These are phyloP conservation scores for Aspergillus tanneri DNA, from an alignment of 2,329 filamentous ascomycete species.

Conservation along the genomic window DNA sequence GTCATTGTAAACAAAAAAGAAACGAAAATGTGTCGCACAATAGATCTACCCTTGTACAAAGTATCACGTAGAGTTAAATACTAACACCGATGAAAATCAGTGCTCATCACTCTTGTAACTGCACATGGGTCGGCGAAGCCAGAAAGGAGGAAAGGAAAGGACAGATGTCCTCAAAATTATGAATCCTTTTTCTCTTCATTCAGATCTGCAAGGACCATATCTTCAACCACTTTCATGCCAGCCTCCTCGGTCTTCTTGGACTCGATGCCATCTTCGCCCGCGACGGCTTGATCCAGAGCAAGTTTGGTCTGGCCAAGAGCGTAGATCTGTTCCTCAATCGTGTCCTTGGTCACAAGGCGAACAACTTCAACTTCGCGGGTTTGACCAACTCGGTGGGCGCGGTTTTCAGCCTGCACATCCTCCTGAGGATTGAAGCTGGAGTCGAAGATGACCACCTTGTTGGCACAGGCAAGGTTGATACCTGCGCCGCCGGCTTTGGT, in stretches of 20 bases:
- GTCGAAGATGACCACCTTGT: conserved; percentile 98
- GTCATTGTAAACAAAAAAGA: not conserved
- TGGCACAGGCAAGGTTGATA: conserved; percentile 91
- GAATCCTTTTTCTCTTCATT: conserved; percentile 20
- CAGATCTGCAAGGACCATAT: conserved; percentile 50
- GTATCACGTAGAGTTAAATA: not conserved
- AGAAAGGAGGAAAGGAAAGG: too few species aligned
- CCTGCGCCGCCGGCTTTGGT: conserved; percentile 95
- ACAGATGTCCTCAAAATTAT: not conserved
- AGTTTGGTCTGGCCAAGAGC: conserved; percentile 90
- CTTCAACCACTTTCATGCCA: conserved; percentile 50
- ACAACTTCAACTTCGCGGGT: conserved; percentile 87
- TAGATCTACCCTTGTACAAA: not conserved
- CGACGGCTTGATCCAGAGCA: conserved; percentile 75
- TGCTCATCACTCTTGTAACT: too few species aligned
- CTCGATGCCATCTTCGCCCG: conserved; percentile 57
- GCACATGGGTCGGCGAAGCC: too few species aligned
- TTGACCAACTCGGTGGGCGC: conserved; percentile 92
- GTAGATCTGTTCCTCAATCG: conserved; percentile 92
- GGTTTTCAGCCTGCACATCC: conserved; percentile 96
- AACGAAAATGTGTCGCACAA: not conserved
- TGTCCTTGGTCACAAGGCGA: conserved; percentile 73
- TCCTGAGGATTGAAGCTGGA: conserved; percentile 97
- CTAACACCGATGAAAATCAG: too few species aligned
- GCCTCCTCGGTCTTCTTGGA: conserved; percentile 51